Evolutionary conservation across 2,329 filamentous ascomycete genomes (phyloP), one percentile per base, ranked within the genome.

Genomic region (Orbilia brochopaga): DNA sequence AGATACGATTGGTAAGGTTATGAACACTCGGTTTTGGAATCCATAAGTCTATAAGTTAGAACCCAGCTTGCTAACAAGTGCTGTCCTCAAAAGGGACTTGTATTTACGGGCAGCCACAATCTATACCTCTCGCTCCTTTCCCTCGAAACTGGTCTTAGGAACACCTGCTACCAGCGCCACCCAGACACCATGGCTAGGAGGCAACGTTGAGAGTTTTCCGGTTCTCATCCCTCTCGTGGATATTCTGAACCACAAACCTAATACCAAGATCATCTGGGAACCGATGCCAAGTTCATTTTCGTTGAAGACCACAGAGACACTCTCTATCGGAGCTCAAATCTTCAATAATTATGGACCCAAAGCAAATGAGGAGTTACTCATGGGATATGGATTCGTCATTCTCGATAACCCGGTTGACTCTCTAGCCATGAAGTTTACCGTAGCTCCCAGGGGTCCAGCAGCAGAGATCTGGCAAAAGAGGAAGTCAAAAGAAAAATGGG

Each of bases 271-370:
- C 0, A 79, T 81, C 37, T 85, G 83, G 83, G 77, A 80, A 42
- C 80, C 80, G 48, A 78, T 80, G 30, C n/a, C 50, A 13, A 17
- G 17, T 2, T 52, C 23, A 15, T 72, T 72, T 30, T 65, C 67
- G 13, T n/a, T 73, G 15, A 40, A 23, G 35, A 51, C 35, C 1
- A 52, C 51, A 4, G 58, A 67, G 35, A n/a, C 23, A 10, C 51
- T 67, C 6, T 5, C 27, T 1, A 77, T 79, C 2, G 81, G 80
- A 1, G 77, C 79, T 2, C 80, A 84, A 70, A 76, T 85, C 1
- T 82, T 79, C 77, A 85, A 85, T 75, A 85, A 85, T 74, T 85
- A 85, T 62, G 83, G 81, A 0, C 80, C 83, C 1, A 84, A 84
- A 73, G 78, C 80, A 4, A 85, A 85, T 56, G 82, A 83, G 72